These are phyloP conservation scores for Acorus calamus DNA, from an alignment of 106 monocot species.

Conservation along the genomic window DNA sequence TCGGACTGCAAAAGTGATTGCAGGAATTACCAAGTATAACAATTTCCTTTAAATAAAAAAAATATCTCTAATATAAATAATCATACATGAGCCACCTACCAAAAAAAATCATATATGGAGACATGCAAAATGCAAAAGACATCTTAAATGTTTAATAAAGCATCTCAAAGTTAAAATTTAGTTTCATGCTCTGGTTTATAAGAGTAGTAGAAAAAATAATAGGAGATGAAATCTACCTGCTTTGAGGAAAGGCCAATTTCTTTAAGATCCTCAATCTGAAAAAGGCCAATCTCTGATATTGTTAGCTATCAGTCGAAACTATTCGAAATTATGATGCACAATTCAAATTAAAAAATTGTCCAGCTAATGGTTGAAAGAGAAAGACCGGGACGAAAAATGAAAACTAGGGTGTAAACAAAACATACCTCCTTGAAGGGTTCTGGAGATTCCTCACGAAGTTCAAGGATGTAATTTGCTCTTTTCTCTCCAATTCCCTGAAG, in stretches of 20 bases:
- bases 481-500: conserved; percentile 49
- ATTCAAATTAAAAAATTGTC: too few species aligned
- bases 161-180: background rate
- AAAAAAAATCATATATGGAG: too few species aligned
- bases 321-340: too few species aligned
- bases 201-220: too few species aligned
- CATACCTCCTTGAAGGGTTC: conserved; percentile 41
- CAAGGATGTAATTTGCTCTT: conserved; percentile 34
- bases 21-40: too few species aligned
- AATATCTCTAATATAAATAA: too few species aligned
- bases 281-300: background rate
- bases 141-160: background rate
- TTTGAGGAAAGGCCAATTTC: conserved; percentile 18
- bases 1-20: too few species aligned
- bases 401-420: background rate
- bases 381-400: background rate
- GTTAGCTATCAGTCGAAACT: too few species aligned
- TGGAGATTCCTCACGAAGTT: conserved; percentile 26
- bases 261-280: conserved; percentile 36
- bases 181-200: too few species aligned
- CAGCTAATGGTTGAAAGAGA: background rate
- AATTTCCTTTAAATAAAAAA: too few species aligned
- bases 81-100: too few species aligned
- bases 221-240: conserved; percentile 18
- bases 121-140: conserved; percentile 4